Percentiles rank a stretch among this genome's conserved stretches.
Conservation (phyloP, 495 filamentous ascomycete species). For the Antarctomyces pellizariae region DNA sequence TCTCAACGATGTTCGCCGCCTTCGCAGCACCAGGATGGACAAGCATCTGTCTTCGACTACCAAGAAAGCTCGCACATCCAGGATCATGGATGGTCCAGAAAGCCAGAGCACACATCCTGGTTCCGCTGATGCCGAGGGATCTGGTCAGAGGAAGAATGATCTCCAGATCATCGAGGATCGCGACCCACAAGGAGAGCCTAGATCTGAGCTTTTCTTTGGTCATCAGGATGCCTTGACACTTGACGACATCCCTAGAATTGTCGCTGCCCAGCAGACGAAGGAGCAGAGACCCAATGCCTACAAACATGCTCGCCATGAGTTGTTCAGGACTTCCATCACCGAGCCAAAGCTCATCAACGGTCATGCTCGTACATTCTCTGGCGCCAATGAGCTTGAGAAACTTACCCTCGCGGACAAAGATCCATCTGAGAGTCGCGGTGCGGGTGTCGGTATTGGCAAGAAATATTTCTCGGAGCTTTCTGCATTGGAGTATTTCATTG, state of each 20-base stretch:
- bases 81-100: conserved; percentile 82
- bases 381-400: conserved; percentile 29
- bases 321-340: conserved; percentile 37
- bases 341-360: conserved; percentile 47
- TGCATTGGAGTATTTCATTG: conserved; percentile 89
- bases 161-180: conserved; percentile 74
- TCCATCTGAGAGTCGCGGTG: conserved; percentile 21
- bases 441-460: conserved; percentile 27
- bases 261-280: conserved; percentile 82
- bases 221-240: conserved; percentile 76
- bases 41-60: conserved; percentile 80
- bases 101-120: conserved; percentile 53
- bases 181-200: conserved; percentile 46
- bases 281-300: conserved; percentile 76
- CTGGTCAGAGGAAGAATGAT: conserved; percentile 28
- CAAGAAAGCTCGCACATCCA: conserved; percentile 69
- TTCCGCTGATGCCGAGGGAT: conserved; percentile 45
- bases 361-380: conserved; percentile 58
- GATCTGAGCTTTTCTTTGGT: conserved; percentile 61
- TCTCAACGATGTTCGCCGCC: conserved; percentile 75
- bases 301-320: conserved; percentile 48
- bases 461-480: conserved; percentile 93
- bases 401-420: conserved; percentile 18
- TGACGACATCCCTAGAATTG: conserved; percentile 93
- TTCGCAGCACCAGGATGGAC: conserved; percentile 83